Evolutionary conservation across 345 rosid genomes (phyloP).

Genomic region (Populus nigra): DNA sequence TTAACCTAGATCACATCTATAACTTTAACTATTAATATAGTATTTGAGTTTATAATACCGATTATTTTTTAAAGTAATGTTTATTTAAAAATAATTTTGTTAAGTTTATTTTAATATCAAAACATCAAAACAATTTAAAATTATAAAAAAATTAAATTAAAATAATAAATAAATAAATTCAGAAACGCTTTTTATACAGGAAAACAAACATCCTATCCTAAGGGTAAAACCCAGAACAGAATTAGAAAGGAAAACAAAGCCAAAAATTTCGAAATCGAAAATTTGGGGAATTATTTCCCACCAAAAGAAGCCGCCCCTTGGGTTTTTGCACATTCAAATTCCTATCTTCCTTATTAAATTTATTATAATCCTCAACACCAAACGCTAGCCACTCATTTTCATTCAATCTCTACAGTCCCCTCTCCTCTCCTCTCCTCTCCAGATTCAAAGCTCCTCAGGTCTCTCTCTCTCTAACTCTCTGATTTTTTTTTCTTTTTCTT

Average conservation of each 20-base stretch:
- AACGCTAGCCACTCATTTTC: neutral
- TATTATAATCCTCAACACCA: neutral
- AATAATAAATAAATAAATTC: too few relatives aligned
- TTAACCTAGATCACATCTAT: too few relatives aligned
- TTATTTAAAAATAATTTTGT: too few relatives aligned
- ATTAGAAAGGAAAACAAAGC: neutral
- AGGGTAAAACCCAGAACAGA: too few relatives aligned
- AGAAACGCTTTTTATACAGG: too few relatives aligned
- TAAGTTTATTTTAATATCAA: too few relatives aligned
- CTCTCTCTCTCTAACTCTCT: neutral
- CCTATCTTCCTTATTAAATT: neutral
- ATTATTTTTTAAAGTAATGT: too few relatives aligned
- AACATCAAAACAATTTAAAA: too few relatives aligned
- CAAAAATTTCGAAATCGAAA: neutral
- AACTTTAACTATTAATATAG: too few relatives aligned
- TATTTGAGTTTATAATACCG: fast-evolving
- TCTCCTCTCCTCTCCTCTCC: neutral
- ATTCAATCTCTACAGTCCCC: neutral
- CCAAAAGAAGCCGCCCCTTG: neutral
- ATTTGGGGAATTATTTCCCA: neutral
- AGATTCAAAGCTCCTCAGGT: neutral
- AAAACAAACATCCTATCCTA: too few relatives aligned
- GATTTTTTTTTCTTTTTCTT: fast-evolving
- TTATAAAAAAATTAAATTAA: too few relatives aligned
- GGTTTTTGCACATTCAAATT: neutral